Conservation (phyloP, 768 basidiomycete genomes). For the Obba rivulosa region DNA sequence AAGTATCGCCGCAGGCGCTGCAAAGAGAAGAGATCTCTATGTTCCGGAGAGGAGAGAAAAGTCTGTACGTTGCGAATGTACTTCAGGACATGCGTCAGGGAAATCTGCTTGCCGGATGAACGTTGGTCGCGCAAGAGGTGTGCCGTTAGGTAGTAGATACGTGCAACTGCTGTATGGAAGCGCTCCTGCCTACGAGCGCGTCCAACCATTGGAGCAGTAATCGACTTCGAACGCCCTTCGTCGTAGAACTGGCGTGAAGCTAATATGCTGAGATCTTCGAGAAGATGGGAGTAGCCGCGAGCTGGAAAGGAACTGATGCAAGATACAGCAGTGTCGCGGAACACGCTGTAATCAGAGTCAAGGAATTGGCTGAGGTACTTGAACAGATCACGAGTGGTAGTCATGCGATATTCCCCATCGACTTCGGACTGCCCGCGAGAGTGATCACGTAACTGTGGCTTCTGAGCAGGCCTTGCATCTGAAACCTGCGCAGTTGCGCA, state of each 20-base stretch:
- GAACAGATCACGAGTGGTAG: constrained; percentile 80
- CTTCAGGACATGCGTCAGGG: constrained; percentile 75
- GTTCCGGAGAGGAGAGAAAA: constrained; percentile 67
- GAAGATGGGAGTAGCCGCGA: constrained; percentile 68
- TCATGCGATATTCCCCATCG: constrained; percentile 75
- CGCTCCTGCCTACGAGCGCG: constrained; percentile 71
- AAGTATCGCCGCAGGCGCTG: constrained; percentile 86
- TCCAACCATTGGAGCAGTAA: constrained; percentile 38
- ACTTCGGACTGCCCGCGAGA: constrained; percentile 64
- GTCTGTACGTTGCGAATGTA: constrained; percentile 81
- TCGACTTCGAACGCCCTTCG: constrained; percentile 52
- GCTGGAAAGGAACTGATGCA: constrained; percentile 86
- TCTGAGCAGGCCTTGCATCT: constrained; percentile 52
- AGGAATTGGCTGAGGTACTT: constrained; percentile 83
- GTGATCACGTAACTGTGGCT: constrained; percentile 55
- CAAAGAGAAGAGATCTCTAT: constrained; percentile 69
- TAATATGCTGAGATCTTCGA: constrained; percentile 80
- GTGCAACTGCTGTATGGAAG: constrained; percentile 79
- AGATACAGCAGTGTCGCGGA: constrained; percentile 81
- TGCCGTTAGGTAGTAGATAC: constrained; percentile 84
- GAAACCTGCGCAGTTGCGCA: constrained; percentile 73
- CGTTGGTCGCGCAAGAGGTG: constrained; percentile 68
- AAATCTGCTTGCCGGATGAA: constrained; percentile 62
- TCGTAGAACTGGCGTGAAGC: constrained; percentile 83
- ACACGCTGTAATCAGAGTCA: constrained; percentile 76